Percentiles rank a stretch among this genome's conserved stretches.
phyloP scores from a whole-genome alignment of 2,329 filamentous ascomycete species.

The Harringtonia lauricola region DNA sequence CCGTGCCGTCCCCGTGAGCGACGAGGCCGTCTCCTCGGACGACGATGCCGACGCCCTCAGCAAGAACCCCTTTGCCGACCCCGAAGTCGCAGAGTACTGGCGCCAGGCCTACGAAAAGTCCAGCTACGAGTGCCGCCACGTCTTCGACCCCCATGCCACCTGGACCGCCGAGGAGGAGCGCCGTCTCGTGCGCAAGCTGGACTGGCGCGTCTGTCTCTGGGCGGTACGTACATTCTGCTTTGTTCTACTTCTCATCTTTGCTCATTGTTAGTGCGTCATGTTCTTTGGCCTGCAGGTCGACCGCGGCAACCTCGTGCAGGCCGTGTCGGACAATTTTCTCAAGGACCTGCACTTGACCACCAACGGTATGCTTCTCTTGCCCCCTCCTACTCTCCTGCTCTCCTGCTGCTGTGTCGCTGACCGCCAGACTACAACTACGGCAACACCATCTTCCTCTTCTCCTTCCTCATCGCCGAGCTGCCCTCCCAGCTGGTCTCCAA shows the following conservation, averaged over 20 bases:
- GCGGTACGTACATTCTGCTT: neutral
- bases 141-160: constrained; percentile 39
- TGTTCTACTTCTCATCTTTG: no score
- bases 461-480: constrained; percentile 45
- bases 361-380: constrained; percentile 21
- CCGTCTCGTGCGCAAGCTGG: constrained; percentile 35
- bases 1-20: neutral
- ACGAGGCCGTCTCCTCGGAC: constrained; percentile 3
- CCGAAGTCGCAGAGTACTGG: constrained; percentile 20
- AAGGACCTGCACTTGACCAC: constrained; percentile 20
- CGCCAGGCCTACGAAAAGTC: constrained; percentile 21
- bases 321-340: constrained; percentile 23
- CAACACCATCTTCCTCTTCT: constrained; percentile 41
- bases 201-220: constrained; percentile 27
- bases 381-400: neutral
- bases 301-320: constrained; percentile 23
- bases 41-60: constrained; percentile 1
- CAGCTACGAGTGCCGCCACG: constrained; percentile 41
- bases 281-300: constrained; percentile 25
- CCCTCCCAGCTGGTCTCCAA: constrained; percentile 52
- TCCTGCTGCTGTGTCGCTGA: neutral
- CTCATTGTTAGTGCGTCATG: constrained; percentile 23
- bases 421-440: constrained; percentile 39
- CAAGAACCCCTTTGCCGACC: constrained; percentile 20
- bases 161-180: constrained; percentile 44